phyloP scores from a whole-genome alignment of 2,329 filamentous ascomycete genomes.

The Mycogone perniciosa region DNA sequence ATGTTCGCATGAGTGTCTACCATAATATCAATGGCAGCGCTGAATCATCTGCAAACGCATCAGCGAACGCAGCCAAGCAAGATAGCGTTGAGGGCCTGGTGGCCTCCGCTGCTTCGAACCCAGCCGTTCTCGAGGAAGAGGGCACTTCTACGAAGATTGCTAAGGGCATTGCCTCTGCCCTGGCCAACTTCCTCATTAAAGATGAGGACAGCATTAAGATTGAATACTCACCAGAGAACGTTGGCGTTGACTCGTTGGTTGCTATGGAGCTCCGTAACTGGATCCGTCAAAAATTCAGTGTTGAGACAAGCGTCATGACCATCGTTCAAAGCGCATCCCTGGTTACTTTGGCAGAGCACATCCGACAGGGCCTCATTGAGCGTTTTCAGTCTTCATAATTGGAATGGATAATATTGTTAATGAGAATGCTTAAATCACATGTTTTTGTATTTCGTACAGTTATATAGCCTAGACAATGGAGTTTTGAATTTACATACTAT shows the following conservation, averaged over 20 bases:
- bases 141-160: not conserved
- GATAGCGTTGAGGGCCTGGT: not conserved
- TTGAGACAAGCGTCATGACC: conserved; percentile 18
- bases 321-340: conserved; percentile 12
- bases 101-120: not conserved
- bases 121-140: not conserved
- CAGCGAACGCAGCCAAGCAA: not conserved
- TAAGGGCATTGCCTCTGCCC: not conserved
- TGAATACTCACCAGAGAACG: conserved; percentile 3
- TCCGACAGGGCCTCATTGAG: not conserved
- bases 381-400: not conserved
- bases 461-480: too few relatives aligned
- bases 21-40: conserved; percentile 2
- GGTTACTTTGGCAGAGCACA: not conserved
- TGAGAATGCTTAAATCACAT: too few relatives aligned
- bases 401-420: too few relatives aligned
- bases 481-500: too few relatives aligned
- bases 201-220: conserved; percentile 13
- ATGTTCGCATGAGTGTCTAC: conserved; percentile 14
- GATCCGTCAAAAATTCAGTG: conserved; percentile 16
- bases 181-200: conserved; percentile 14
- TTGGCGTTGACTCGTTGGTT: conserved; percentile 20
- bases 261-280: conserved; percentile 20
- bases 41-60: not conserved
- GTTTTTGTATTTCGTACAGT: too few relatives aligned